A percentile compares a stretch with the other conserved stretches of the same genome.
These are phyloP conservation scores for Cyanodermella asteris DNA, from an alignment of 2,329 filamentous ascomycete genomes.

Conservation along the genomic window DNA sequence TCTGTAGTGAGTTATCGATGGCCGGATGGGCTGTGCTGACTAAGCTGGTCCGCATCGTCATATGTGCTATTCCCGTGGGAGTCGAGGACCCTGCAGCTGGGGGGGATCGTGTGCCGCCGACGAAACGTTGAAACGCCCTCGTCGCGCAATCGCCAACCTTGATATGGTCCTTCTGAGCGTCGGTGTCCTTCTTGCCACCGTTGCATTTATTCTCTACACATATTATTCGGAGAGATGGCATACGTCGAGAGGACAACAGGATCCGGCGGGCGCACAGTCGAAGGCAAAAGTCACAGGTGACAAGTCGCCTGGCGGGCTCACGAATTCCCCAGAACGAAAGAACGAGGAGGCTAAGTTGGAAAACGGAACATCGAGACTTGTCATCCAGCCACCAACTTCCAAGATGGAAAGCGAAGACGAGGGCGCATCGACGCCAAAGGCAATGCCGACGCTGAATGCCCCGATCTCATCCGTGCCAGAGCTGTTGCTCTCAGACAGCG, in stretches of 20 bases:
- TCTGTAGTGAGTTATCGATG: no score
- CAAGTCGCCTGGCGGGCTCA: no score
- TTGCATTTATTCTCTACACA: conserved; percentile 19
- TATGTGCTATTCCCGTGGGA: no score
- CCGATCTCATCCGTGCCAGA: conserved; percentile 10
- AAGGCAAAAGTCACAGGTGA: neutral
- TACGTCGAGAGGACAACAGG: neutral
- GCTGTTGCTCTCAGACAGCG: conserved; percentile 11
- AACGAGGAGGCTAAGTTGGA: neutral
- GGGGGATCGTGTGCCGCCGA: no score
- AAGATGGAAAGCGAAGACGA: conserved; percentile 1
- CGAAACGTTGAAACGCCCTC: no score
- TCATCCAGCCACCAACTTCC: neutral
- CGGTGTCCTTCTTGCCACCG: conserved; percentile 17
- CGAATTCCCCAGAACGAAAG: neutral
- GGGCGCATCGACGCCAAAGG: conserved; percentile 13
- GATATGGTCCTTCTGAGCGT: conserved; percentile 22
- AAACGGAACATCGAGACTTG: neutral
- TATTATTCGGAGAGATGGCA: conserved; percentile 13
- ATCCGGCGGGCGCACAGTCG: neutral
- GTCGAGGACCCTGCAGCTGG: no score
- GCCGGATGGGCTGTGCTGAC: no score
- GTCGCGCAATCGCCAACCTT: neutral
- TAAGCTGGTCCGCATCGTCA: no score
- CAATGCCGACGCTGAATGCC: conserved; percentile 14